phyloP scores from a whole-genome alignment of 306 rosid species.

The Cercis canadensis region DNA sequence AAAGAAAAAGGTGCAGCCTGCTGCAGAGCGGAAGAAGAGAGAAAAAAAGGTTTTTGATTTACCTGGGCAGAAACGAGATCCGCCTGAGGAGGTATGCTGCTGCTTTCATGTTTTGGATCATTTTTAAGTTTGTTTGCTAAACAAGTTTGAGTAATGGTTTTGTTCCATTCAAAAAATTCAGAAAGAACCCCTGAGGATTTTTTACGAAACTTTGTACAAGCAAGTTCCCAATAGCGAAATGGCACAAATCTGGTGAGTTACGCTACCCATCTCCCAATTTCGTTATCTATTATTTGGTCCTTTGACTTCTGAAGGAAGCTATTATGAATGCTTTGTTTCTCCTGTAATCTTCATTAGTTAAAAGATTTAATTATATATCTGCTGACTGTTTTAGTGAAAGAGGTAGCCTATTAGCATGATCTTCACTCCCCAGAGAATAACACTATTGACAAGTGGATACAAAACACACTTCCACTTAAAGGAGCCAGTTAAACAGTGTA shows the following conservation, averaged over 20 bases:
- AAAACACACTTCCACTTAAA: neutral
- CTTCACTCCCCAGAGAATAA: neutral
- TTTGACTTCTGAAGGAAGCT: neutral
- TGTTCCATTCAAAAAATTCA: slow-evolving; percentile 44
- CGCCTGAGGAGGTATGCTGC: slow-evolving; percentile 72
- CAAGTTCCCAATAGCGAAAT: slow-evolving; percentile 78
- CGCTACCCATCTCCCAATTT: neutral
- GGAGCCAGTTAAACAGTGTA: slow-evolving; percentile 1
- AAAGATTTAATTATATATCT: neutral
- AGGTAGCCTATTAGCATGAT: neutral
- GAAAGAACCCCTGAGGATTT: slow-evolving; percentile 83
- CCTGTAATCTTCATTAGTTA: neutral
- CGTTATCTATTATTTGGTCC: neutral
- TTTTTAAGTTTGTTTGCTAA: neutral
- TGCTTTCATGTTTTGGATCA: neutral
- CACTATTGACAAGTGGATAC: neutral
- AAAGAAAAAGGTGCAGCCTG: slow-evolving; percentile 21
- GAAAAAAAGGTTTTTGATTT: slow-evolving; percentile 75
- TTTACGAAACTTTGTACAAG: slow-evolving; percentile 64
- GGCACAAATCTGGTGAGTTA: slow-evolving; percentile 87
- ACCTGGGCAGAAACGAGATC: slow-evolving; percentile 93
- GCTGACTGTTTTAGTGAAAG: neutral
- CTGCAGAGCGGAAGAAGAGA: slow-evolving; percentile 49
- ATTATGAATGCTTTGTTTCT: neutral
- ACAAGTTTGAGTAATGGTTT: slow-evolving; percentile 18